Evolutionary conservation across 208 protist genomes (phyloP).

Genomic region (Acanthamoeba royreba): DNA sequence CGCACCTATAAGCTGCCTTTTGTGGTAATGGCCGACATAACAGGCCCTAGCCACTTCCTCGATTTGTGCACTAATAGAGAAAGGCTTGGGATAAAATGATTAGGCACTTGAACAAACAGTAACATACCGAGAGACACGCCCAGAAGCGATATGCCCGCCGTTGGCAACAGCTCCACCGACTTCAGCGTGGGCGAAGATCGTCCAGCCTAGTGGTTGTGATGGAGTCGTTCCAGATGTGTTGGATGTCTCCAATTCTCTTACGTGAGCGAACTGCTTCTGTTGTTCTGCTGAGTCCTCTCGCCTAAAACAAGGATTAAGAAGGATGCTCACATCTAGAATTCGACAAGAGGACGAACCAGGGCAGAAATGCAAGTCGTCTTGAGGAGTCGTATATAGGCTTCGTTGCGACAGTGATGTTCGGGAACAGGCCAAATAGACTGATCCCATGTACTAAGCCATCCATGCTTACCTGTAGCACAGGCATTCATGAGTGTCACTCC

Average conservation of each 20-base stretch:
- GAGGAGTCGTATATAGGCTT: conserved; percentile 25
- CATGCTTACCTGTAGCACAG: conserved; percentile 32
- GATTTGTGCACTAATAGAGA: neutral
- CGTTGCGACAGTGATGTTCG: conserved; percentile 52
- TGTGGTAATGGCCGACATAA: conserved; percentile 66
- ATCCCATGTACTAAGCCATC: conserved; percentile 61
- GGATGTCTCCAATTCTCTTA: neutral
- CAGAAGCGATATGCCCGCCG: conserved; percentile 38
- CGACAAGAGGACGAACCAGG: too few relatives aligned
- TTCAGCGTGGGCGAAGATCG: conserved; percentile 64
- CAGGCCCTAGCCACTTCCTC: neutral
- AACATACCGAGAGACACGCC: neutral
- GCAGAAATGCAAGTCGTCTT: conserved; percentile 44
- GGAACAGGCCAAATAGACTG: conserved; percentile 51
- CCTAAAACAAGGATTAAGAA: too few relatives aligned
- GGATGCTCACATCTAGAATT: too few relatives aligned
- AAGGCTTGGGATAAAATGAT: neutral
- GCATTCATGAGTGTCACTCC: neutral
- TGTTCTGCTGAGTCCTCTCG: conserved; percentile 48
- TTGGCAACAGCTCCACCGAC: conserved; percentile 56
- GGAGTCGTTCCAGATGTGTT: too few relatives aligned
- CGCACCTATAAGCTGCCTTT: conserved; percentile 49
- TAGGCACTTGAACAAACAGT: neutral
- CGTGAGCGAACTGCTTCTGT: neutral
- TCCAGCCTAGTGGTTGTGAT: too few relatives aligned